phyloP scores from a whole-genome alignment of 2,329 filamentous ascomycete species.

The Aspergillus chevalieri region DNA sequence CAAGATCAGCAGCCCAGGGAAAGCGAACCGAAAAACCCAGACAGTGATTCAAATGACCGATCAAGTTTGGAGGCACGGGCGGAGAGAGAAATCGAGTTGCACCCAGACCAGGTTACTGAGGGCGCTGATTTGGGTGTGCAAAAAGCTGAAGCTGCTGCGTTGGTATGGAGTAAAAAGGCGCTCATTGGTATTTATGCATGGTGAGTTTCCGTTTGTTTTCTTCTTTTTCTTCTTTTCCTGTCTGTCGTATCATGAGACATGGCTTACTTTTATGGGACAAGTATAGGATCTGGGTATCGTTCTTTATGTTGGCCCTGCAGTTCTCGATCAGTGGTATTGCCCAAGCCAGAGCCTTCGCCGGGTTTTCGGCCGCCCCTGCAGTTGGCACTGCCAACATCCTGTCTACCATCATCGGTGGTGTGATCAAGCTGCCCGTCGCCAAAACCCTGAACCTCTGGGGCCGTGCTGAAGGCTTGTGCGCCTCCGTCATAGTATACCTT shows the following conservation, averaged over 20 bases:
- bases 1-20: neutral
- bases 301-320: constrained; percentile 42
- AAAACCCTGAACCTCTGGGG: constrained; percentile 60
- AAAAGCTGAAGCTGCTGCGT: constrained; percentile 41
- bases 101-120: constrained; percentile 20
- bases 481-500: constrained; percentile 45
- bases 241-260: neutral
- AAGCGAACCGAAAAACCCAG: constrained; percentile 4
- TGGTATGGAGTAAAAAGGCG: constrained; percentile 40
- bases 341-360: constrained; percentile 46
- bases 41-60: constrained; percentile 10
- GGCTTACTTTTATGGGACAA: neutral
- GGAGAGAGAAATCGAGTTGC: constrained; percentile 21
- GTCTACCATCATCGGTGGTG: constrained; percentile 50
- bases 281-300: constrained; percentile 41
- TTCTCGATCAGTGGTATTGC: constrained; percentile 38
- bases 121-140: constrained; percentile 39
- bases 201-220: constrained; percentile 11
- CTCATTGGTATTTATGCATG: constrained; percentile 29
- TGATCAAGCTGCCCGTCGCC: constrained; percentile 55
- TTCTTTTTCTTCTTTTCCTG: neutral
- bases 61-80: constrained; percentile 23
- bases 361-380: constrained; percentile 47
- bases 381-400: constrained; percentile 50
- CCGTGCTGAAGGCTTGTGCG: constrained; percentile 51